Evolutionary conservation across 176 grass and related monocot genomes (phyloP).

Genomic region (Musa schizocarpa): DNA sequence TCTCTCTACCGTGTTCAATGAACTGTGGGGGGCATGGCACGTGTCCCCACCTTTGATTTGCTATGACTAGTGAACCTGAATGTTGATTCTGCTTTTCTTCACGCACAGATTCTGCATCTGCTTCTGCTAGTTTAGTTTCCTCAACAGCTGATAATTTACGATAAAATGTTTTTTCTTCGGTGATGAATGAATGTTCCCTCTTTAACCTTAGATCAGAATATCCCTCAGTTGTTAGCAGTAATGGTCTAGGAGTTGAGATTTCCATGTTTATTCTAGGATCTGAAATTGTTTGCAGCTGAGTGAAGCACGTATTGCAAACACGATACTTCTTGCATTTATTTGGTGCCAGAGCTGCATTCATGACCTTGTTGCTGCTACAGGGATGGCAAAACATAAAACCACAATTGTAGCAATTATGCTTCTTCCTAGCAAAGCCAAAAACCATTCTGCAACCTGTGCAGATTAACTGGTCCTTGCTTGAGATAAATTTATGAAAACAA

Average conservation of each 20-base stretch:
- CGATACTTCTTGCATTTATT: constrained; percentile 57
- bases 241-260: constrained; percentile 19
- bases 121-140: constrained; percentile 40
- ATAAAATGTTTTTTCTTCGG: constrained; percentile 44
- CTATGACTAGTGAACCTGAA: background rate
- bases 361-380: constrained; percentile 65
- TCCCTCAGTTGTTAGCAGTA: constrained; percentile 11
- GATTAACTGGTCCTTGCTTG: constrained; percentile 64
- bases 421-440: constrained; percentile 84
- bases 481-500: constrained; percentile 74
- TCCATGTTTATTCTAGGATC: constrained; percentile 25
- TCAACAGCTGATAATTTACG: constrained; percentile 55
- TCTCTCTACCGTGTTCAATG: constrained; percentile 29
- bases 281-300: constrained; percentile 36
- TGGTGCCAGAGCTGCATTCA: constrained; percentile 56
- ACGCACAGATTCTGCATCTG: constrained; percentile 31
- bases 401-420: constrained; percentile 89
- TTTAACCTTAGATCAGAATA: constrained; percentile 16
- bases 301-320: constrained; percentile 69
- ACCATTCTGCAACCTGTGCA: constrained; percentile 62
- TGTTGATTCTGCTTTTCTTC: constrained; percentile 26
- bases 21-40: constrained; percentile 64
- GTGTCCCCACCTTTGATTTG: constrained; percentile 62
- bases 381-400: constrained; percentile 75
- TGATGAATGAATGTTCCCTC: constrained; percentile 36